Evolutionary conservation across 768 basidiomycete genomes (phyloP).

Genomic region (Termitomyces heimii): DNA sequence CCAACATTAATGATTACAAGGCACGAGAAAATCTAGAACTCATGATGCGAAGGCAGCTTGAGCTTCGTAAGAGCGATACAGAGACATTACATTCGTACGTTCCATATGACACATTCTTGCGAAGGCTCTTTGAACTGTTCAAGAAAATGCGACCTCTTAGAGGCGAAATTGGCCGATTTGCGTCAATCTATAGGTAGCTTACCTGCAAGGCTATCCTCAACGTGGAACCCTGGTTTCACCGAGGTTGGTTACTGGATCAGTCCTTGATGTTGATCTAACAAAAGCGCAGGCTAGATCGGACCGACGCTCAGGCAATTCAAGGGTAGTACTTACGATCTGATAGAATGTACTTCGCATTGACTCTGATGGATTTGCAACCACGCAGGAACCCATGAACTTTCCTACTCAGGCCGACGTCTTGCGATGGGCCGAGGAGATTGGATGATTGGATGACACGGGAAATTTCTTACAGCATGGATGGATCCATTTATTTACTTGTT

Average conservation of each 20-base stretch:
- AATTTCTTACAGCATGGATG: too few species aligned
- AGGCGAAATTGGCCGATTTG: slow-evolving; percentile 55
- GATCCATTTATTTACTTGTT: too few species aligned
- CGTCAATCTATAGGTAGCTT: slow-evolving; percentile 28
- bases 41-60: slow-evolving; percentile 78
- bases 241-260: background rate
- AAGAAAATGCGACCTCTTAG: slow-evolving; percentile 71
- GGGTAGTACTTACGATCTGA: background rate
- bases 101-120: background rate
- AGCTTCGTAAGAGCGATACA: slow-evolving; percentile 70
- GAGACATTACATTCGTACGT: slow-evolving; percentile 61
- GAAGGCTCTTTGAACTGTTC: background rate
- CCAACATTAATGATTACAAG: slow-evolving; percentile 25
- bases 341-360: too few species aligned
- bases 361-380: background rate
- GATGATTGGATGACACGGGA: background rate
- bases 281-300: background rate
- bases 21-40: slow-evolving; percentile 76
- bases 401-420: slow-evolving; percentile 37
- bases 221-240: too few species aligned
- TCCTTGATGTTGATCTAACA: background rate
- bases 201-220: background rate
- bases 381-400: background rate
- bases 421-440: slow-evolving; percentile 52
- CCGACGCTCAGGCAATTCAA: background rate